phyloP scores from a whole-genome alignment of 179 eudicot species.

The Vitellaria paradoxa region DNA sequence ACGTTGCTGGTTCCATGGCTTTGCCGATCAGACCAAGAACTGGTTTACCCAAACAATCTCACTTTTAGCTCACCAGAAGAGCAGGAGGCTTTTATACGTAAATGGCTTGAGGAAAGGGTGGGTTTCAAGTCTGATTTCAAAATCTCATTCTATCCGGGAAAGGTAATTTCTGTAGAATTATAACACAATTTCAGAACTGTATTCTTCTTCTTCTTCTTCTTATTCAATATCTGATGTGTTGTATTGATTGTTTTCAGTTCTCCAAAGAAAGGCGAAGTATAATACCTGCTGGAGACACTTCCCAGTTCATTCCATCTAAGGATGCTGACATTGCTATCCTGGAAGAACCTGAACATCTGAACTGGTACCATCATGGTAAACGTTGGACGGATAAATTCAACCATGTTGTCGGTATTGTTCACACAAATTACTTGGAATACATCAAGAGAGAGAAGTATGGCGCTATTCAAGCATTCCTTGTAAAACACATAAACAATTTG shows the following conservation, averaged over 20 bases:
- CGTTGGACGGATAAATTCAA: conserved; percentile 99
- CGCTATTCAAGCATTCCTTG: conserved; percentile 87
- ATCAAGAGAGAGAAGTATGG: conserved; percentile 98
- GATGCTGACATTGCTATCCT: conserved; percentile 97
- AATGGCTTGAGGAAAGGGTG: conserved; percentile 94
- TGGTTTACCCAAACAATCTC: conserved; percentile 84
- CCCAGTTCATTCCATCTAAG: conserved; percentile 76
- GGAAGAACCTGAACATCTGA: conserved; percentile 97
- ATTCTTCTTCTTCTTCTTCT: background rate
- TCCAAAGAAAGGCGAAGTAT: conserved; percentile 89
- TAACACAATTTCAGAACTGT: background rate
- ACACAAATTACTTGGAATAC: conserved; percentile 95
- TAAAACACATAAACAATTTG: conserved; percentile 82
- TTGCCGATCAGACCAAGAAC: conserved; percentile 86
- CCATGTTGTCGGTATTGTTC: conserved; percentile 97
- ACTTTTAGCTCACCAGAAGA: conserved; percentile 89
- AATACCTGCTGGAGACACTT: conserved; percentile 92
- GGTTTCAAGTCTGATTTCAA: conserved; percentile 92
- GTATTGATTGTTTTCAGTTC: conserved; percentile 45
- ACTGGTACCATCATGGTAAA: conserved; percentile 98
- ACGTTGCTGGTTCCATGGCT: conserved; percentile 98
- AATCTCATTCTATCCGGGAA: conserved; percentile 97
- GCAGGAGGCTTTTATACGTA: conserved; percentile 81
- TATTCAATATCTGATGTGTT: conserved; percentile 2
- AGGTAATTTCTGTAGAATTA: conserved; percentile 43